Conservation (phyloP, 441 rosid species). For the Jatropha podagrica region DNA sequence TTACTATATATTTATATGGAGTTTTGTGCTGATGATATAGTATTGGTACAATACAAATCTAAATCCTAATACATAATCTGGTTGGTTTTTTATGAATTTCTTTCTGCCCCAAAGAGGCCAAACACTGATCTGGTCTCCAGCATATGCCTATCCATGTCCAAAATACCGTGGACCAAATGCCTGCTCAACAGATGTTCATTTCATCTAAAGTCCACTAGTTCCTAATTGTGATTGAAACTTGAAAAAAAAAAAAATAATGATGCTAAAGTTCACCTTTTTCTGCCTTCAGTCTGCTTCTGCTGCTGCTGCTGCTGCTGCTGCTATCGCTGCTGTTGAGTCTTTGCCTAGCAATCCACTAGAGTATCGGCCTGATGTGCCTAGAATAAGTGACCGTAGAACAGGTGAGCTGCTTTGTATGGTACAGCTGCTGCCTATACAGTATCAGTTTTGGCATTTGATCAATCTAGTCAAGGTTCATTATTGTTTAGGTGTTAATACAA, state of each 20-base stretch:
- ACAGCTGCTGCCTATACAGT: constrained; percentile 10
- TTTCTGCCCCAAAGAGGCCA: neutral
- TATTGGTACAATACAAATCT: neutral
- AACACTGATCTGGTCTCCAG: neutral
- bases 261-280: constrained; percentile 8
- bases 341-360: constrained; percentile 30
- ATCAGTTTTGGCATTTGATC: neutral
- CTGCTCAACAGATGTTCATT: neutral
- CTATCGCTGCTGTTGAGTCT: constrained; percentile 42
- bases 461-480: constrained; percentile 1
- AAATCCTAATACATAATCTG: neutral
- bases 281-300: constrained; percentile 38
- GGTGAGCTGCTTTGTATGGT: constrained; percentile 46
- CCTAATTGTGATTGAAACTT: neutral
- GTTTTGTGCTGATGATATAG: neutral
- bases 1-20: neutral
- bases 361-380: constrained; percentile 52
- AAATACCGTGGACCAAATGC: constrained; percentile 1
- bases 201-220: neutral
- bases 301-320: constrained; percentile 32
- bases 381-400: constrained; percentile 53
- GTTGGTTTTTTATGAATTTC: neutral
- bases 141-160: neutral
- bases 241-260: neutral
- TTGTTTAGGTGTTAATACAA: neutral